phyloP scores from a whole-genome alignment of 805 yeast species.

The Ogataea pilisensis region DNA sequence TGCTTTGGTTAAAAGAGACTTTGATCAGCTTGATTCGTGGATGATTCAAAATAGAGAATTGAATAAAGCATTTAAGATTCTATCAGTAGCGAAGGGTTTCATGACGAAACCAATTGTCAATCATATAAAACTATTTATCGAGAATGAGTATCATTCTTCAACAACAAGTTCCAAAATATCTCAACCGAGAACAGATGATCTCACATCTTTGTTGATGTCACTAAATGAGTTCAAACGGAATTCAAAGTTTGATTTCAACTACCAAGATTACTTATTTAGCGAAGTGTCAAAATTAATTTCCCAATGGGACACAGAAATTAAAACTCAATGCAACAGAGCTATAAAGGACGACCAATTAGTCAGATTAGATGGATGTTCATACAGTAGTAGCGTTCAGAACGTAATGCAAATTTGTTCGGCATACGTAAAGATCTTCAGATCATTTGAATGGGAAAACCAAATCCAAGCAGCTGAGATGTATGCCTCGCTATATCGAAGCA shows the following conservation, averaged over 20 bases:
- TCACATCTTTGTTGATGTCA: conserved; percentile 9
- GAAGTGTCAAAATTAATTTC: conserved; percentile 20
- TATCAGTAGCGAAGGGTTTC: conserved; percentile 15
- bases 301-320: conserved; percentile 25
- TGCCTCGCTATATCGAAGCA: conserved; percentile 56
- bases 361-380: conserved; percentile 31
- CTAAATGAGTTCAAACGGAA: conserved; percentile 14
- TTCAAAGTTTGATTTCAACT: conserved; percentile 20
- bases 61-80: conserved; percentile 16
- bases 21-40: conserved; percentile 25
- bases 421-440: conserved; percentile 47
- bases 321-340: conserved; percentile 40
- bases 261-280: conserved; percentile 22
- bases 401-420: conserved; percentile 27
- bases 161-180: conserved; percentile 2
- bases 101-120: conserved; percentile 18
- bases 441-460: conserved; percentile 62
- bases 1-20: conserved; percentile 19
- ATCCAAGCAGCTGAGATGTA: conserved; percentile 59
- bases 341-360: conserved; percentile 54
- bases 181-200: conserved; percentile 5
- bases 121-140: conserved; percentile 17
- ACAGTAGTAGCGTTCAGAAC: conserved; percentile 26
- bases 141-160: conserved; percentile 4
- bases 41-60: conserved; percentile 19